These are phyloP conservation scores for Amniculicola lignicola DNA, from an alignment of 495 filamentous ascomycete species.

Conservation along the genomic window DNA sequence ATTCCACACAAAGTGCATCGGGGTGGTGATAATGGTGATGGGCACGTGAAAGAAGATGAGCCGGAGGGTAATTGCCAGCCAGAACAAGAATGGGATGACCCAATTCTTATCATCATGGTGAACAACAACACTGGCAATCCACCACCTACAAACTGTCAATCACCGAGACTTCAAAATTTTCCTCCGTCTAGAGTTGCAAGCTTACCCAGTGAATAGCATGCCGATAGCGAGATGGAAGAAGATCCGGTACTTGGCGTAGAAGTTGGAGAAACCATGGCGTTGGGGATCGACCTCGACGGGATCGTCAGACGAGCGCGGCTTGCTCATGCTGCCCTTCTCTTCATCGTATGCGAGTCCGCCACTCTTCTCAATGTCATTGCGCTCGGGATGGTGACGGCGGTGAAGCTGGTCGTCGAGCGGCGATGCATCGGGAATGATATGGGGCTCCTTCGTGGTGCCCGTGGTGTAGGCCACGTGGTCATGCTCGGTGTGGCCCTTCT, in stretches of 20 bases:
- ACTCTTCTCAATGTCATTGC: constrained; percentile 35
- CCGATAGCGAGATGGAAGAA: constrained; percentile 52
- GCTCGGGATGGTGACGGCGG: constrained; percentile 41
- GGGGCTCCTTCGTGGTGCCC: constrained; percentile 46
- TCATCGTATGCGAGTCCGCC: constrained; percentile 31
- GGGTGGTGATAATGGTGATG: constrained; percentile 59
- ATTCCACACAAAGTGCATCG: constrained; percentile 64
- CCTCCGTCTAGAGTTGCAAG: no score
- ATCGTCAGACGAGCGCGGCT: constrained; percentile 6
- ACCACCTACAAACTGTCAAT: constrained; percentile 64
- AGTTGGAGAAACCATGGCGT: constrained; percentile 35
- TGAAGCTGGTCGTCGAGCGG: constrained; percentile 43
- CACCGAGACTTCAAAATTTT: not conserved
- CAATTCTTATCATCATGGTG: constrained; percentile 73
- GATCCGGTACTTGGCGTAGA: constrained; percentile 46
- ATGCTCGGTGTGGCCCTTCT: constrained; percentile 39
- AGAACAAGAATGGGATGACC: constrained; percentile 82
- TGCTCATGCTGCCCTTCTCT: constrained; percentile 45
- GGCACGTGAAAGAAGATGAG: constrained; percentile 72
- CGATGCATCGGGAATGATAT: constrained; percentile 45
- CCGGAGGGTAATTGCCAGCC: constrained; percentile 68
- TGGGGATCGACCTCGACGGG: constrained; percentile 37
- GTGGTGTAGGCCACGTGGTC: constrained; percentile 52
- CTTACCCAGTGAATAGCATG: constrained; percentile 61
- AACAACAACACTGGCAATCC: constrained; percentile 75